Evolutionary conservation across 73 alveolate species (phyloP).

Genomic region (Paramecium primaurelia): DNA sequence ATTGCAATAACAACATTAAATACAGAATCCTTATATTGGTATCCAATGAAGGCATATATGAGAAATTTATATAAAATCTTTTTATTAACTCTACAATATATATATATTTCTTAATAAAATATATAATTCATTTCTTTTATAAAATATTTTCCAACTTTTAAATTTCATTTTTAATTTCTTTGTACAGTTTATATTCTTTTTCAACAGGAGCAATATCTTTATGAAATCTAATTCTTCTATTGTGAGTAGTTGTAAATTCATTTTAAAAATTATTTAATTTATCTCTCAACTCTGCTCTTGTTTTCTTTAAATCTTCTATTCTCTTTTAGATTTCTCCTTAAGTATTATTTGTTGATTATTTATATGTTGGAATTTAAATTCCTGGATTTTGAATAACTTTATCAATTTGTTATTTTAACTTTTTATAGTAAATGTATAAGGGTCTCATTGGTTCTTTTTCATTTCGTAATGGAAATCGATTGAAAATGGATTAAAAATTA

Average conservation of each 20-base stretch:
- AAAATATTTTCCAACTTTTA: slow-evolving; percentile 61
- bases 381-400: slow-evolving; percentile 58
- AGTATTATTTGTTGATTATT: slow-evolving; percentile 8
- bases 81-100: background rate
- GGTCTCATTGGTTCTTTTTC: slow-evolving; percentile 95
- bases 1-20: background rate
- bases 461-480: slow-evolving; percentile 70
- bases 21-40: background rate
- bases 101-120: background rate
- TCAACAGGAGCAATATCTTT: slow-evolving; percentile 87
- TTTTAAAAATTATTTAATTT: slow-evolving; percentile 73
- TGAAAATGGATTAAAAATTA: slow-evolving; percentile 63
- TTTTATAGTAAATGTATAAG: slow-evolving; percentile 85
- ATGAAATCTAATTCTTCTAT: slow-evolving; percentile 83
- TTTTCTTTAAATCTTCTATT: slow-evolving; percentile 62
- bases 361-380: background rate
- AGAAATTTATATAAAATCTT: background rate
- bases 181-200: slow-evolving; percentile 78
- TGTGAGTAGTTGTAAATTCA: slow-evolving; percentile 76
- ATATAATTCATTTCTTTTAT: background rate
- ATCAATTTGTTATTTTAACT: slow-evolving; percentile 69
- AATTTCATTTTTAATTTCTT: slow-evolving; percentile 78
- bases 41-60: background rate
- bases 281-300: slow-evolving; percentile 74
- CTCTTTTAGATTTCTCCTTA: slow-evolving; percentile 56